A percentile compares a stretch with the other conserved stretches of the same genome.
Evolutionary conservation across 495 filamentous ascomycete genomes (phyloP).

Genomic region (Neurospora sp.): DNA sequence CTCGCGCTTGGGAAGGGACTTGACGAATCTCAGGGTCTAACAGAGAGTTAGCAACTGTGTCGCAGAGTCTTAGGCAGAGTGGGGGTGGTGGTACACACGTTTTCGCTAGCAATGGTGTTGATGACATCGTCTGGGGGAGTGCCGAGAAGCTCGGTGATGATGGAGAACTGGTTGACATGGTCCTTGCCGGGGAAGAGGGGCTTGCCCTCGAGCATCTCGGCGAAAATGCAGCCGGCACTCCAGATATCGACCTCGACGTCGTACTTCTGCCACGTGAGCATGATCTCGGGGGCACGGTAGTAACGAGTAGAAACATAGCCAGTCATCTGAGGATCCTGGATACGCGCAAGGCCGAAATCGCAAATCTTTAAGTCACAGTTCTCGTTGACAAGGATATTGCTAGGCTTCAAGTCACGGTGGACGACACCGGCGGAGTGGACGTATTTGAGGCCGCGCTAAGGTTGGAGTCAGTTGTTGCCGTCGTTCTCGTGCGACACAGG

Average conservation of each 20-base stretch:
- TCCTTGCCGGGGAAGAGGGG: conserved; percentile 98
- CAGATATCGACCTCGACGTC: conserved; percentile 99
- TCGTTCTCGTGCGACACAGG: background rate
- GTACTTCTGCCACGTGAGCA: conserved; percentile 99
- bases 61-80: background rate
- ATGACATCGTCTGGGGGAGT: conserved; percentile 99
- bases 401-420: conserved; percentile 93
- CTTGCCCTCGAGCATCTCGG: conserved; percentile 98
- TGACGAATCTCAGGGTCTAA: conserved; percentile 92
- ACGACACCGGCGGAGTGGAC: conserved; percentile 98
- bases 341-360: conserved; percentile 93
- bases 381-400: conserved; percentile 98
- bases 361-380: conserved; percentile 99
- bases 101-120: conserved; percentile 95
- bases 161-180: conserved; percentile 98
- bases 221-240: conserved; percentile 98
- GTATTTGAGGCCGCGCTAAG: conserved; percentile 91
- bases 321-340: conserved; percentile 99
- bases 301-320: conserved; percentile 98
- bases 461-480: background rate
- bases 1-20: conserved; percentile 93
- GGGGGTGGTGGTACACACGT: conserved; percentile 47
- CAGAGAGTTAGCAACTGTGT: background rate
- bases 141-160: conserved; percentile 94
- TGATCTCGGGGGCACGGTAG: conserved; percentile 97